These are phyloP conservation scores for Phyllachora maydis DNA, from an alignment of 2,329 filamentous ascomycete genomes.

Conservation along the genomic window DNA sequence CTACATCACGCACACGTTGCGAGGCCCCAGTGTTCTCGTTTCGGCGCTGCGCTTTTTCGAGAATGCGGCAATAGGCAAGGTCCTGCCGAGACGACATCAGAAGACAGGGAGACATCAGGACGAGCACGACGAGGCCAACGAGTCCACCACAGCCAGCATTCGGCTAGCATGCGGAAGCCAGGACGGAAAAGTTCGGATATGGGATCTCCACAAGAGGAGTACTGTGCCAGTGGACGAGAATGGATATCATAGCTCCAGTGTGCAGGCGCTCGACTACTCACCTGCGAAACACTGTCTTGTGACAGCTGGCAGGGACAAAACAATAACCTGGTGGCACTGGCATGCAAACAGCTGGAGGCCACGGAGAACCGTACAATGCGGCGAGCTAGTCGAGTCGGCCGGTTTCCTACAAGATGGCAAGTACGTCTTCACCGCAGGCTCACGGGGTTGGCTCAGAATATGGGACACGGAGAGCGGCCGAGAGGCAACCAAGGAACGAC, in stretches of 20 bases:
- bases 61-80: constrained; percentile 25
- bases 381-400: constrained; percentile 70
- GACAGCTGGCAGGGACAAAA: constrained; percentile 81
- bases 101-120: constrained; percentile 22
- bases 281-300: constrained; percentile 53
- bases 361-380: constrained; percentile 64
- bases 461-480: constrained; percentile 63
- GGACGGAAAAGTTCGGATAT: constrained; percentile 79
- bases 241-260: constrained; percentile 61
- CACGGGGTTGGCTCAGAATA: constrained; percentile 61
- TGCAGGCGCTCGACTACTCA: constrained; percentile 74
- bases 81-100: constrained; percentile 12
- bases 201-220: constrained; percentile 73
- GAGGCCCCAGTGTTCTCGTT: constrained; percentile 77
- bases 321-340: constrained; percentile 84
- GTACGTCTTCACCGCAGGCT: constrained; percentile 67
- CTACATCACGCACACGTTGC: constrained; percentile 86
- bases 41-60: constrained; percentile 89
- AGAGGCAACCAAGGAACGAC: constrained; percentile 61
- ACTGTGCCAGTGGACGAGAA: constrained; percentile 43
- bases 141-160: constrained; percentile 43
- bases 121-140: constrained; percentile 15
- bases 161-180: constrained; percentile 80
- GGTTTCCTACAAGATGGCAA: constrained; percentile 56
- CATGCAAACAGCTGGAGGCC: constrained; percentile 61